Evolutionary conservation across 2,329 filamentous ascomycete species (phyloP).

Genomic region (Pestalotiopsis sp.): DNA sequence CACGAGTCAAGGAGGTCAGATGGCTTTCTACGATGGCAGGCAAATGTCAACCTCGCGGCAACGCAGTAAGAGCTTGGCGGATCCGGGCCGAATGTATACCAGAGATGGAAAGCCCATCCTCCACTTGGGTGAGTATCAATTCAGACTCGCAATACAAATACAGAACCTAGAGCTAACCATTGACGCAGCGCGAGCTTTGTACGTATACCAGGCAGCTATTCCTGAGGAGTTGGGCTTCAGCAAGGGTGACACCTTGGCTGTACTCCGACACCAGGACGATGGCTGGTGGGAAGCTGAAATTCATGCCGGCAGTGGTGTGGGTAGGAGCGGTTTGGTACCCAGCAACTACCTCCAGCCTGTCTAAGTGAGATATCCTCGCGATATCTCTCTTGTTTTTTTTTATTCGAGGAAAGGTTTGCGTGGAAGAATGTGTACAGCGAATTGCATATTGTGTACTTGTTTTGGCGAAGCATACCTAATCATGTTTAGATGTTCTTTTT

Average conservation of each 20-base stretch:
- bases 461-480: background rate
- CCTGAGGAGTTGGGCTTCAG: conserved; percentile 90
- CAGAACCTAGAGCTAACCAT: conserved; percentile 22
- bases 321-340: conserved; percentile 62
- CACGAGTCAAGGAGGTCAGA: conserved; percentile 49
- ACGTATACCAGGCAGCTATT: conserved; percentile 92
- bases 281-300: conserved; percentile 99
- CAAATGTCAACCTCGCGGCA: conserved; percentile 48
- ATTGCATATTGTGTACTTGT: background rate
- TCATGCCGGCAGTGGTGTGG: conserved; percentile 62
- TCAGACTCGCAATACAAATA: background rate
- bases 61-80: conserved; percentile 84
- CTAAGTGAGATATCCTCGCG: conserved; percentile 26
- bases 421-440: conserved; percentile 13
- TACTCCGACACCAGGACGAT: conserved; percentile 91
- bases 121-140: conserved; percentile 81
- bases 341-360: conserved; percentile 67
- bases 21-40: conserved; percentile 58
- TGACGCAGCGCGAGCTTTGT: conserved; percentile 80
- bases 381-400: conserved; percentile 16
- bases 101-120: conserved; percentile 84
- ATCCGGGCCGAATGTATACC: conserved; percentile 78
- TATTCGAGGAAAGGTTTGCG: conserved; percentile 4
- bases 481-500: conserved; percentile 8
- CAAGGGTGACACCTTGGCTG: conserved; percentile 89